Conservation (phyloP, 345 rosid species). For the Corymbia maculata region DNA sequence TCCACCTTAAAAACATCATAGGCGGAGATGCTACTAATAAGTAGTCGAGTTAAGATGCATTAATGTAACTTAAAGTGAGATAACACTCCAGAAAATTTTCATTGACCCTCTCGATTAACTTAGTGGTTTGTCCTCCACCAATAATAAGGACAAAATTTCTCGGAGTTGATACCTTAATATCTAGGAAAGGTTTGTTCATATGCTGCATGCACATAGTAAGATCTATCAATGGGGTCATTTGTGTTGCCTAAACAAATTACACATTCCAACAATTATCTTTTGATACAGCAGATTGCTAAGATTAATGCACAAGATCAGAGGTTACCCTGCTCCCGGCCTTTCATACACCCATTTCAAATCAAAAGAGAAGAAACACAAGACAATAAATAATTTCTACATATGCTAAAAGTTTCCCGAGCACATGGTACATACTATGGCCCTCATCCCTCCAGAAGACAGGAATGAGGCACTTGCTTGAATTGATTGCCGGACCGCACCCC, state of each 20-base stretch:
- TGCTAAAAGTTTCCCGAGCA: neutral
- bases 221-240: neutral
- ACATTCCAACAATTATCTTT: neutral
- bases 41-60: too few species aligned
- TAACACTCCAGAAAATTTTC: neutral
- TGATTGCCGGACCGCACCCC: constrained; percentile 80
- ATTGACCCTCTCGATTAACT: neutral
- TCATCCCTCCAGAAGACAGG: constrained; percentile 75
- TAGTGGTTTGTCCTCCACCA: neutral
- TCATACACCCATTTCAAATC: neutral
- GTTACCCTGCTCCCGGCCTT: neutral
- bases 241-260: neutral
- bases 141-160: neutral
- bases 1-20: constrained; percentile 69
- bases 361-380: neutral
- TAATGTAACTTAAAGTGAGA: too few species aligned
- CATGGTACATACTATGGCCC: constrained; percentile 65
- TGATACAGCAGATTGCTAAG: neutral
- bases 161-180: neutral
- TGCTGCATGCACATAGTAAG: neutral
- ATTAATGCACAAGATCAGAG: neutral
- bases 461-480: constrained; percentile 71
- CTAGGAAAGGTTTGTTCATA: neutral
- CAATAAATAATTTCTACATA: neutral
- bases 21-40: too few species aligned